Evolutionary conservation across 1,284 basidiomycete species (phyloP), one percentile per base, ranked within the genome.

Genomic region (Heliocybe sulcata): DNA sequence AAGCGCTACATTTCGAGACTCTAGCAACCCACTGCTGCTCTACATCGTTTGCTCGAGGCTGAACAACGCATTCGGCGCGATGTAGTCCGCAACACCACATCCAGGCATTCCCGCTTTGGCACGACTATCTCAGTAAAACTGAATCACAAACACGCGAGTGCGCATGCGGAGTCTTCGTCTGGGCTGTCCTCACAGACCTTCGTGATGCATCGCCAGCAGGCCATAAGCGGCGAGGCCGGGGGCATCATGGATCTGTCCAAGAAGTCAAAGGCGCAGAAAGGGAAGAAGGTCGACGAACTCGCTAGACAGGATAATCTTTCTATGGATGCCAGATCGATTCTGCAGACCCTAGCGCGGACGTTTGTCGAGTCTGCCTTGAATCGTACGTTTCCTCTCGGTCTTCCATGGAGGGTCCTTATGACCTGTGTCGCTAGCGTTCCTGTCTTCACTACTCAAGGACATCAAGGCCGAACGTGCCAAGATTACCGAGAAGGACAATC

Each of bases 51-150:
- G 52, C 79, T 97, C 3, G 83, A 81, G 3, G 73, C 77, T 35
- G 93, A 96, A 70, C 80, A 82, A 58, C 77, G 78, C 55, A 72
- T 75, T 35, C 84, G 83, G 59, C 76, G 78, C 31, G 73, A 83
- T 55, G 66, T 80, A 12, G 72, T 80, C 0, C 79, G 84, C 35
- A 79, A 79, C 52, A 77, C 83, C 1, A 77, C 83, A n/a, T 89
- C 92, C 16, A 81, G 94, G 26, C 94, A 98, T 70, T 92, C 92
- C 23, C 83, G 94, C 35, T 98, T 98, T 68, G 94, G 94, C 0
- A 97, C 94, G 0, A 96, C 94, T 1, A 86, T 97, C 58, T 72
- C 87, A 12, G 86, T 97, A 52, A 81, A 78, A 59, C 72, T 85
- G 62, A 83, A 89, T 56, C 67, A 82, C 22, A 77, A 75, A 63